Evolutionary conservation across 1,139 yeast genomes (phyloP), one percentile per base, ranked within the genome.

Genomic region (Zygotorulaspora mrakii): DNA sequence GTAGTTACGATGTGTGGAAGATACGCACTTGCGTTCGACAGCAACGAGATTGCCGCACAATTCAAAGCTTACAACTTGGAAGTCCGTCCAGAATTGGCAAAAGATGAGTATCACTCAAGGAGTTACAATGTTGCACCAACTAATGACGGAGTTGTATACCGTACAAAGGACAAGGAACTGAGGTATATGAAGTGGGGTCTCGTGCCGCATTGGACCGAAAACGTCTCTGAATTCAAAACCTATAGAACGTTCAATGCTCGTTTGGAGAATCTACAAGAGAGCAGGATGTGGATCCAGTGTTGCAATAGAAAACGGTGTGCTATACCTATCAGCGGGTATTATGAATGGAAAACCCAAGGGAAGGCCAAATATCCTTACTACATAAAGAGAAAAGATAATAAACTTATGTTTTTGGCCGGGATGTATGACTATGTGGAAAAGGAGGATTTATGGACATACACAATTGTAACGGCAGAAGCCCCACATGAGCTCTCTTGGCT

Each of bases 261-360:
- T 29, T 63, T 64, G 35, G 94, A 83, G 48, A 69, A 77, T 1
- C 52, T 83, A 8, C 62, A 63, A 0, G 65, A 66, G 21, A 64
- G 68, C 27, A 63, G 68, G 22, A 61, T 77, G 21, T 82, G 89
- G 88, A 44, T 42, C 2, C 46, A 46, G 7, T 47, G 54, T 24
- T 41, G 52, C 31, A 40, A 47, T 16, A 68, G 64, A 17, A 49
- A 50, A 32, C 52, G 73, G 9, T 88, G 96, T 57, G 79, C 81
- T 1, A 76, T 87, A 0, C 89, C 95, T 0, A 73, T 84, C 29
- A 76, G 76, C 53, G 96, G 96, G 0, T 89, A 88, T 60, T 88
- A 76, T 56, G 97, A 88, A 61, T 88, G 96, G 96, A 49, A 42
- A 34, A 52, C 50, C 23, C 57, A 40, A 35, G 60, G 53, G 39